Percentiles rank a stretch among this genome's conserved stretches.
Conservation (phyloP, 179 eudicot genomes). For the Carnegiea gigantea region DNA sequence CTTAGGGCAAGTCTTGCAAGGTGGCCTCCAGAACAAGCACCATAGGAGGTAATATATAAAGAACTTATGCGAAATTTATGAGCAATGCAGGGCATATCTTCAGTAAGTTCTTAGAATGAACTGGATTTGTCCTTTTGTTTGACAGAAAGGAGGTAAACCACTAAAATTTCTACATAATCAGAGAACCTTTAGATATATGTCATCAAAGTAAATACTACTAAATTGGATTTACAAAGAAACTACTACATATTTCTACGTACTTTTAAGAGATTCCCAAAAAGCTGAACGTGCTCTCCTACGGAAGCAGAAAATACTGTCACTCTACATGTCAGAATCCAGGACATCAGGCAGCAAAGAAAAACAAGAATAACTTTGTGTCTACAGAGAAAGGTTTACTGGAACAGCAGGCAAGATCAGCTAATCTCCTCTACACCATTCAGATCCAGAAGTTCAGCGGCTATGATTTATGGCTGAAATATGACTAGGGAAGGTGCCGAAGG, state of each 20-base stretch:
- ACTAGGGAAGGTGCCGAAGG: slow-evolving; percentile 14
- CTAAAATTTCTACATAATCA: background rate
- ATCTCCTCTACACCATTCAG: background rate
- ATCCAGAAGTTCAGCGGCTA: slow-evolving; percentile 12
- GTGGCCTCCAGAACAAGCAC: background rate
- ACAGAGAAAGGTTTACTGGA: background rate
- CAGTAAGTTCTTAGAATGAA: background rate
- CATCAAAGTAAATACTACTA: background rate
- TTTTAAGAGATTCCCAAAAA: background rate
- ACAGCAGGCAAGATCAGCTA: background rate
- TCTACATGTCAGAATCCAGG: background rate
- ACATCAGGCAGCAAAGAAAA: background rate
- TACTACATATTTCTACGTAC: background rate
- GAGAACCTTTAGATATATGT: background rate
- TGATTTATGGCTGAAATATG: background rate
- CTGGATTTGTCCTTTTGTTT: background rate
- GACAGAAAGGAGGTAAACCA: background rate
- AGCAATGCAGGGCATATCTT: background rate
- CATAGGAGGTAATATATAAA: background rate
- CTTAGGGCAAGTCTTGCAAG: background rate
- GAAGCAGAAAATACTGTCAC: background rate
- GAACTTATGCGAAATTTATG: background rate
- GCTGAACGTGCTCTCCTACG: background rate
- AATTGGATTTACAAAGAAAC: background rate
- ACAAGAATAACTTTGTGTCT: background rate